Percentiles rank a stretch among this genome's conserved stretches.
phyloP scores from a whole-genome alignment of 805 yeast genomes.

The Monosporozyma aquatica region DNA sequence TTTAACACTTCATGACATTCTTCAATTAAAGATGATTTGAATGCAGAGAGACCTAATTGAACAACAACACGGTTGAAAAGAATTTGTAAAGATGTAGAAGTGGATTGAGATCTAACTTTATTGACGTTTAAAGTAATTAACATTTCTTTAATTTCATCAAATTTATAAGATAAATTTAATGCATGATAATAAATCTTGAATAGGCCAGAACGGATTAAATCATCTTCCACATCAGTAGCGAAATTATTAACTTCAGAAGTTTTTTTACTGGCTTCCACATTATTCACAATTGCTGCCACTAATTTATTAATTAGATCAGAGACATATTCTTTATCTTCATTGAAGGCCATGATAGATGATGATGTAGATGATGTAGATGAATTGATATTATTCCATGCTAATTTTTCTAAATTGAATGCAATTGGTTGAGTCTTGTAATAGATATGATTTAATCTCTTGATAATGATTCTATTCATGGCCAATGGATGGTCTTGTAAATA shows the following conservation, averaged over 20 bases:
- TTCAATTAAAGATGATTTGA: slow-evolving; percentile 75
- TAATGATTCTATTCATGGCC: slow-evolving; percentile 50
- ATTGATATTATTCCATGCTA: slow-evolving; percentile 58
- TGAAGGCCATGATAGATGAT: slow-evolving; percentile 22
- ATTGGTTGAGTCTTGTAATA: slow-evolving; percentile 84
- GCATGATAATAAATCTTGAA: slow-evolving; percentile 87
- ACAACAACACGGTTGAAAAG: slow-evolving; percentile 91
- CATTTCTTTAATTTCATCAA: slow-evolving; percentile 66
- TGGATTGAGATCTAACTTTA: slow-evolving; percentile 31
- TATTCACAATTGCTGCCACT: slow-evolving; percentile 2
- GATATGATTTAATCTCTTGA: slow-evolving; percentile 82
- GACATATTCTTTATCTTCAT: slow-evolving; percentile 34
- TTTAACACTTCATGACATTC: slow-evolving; percentile 82
- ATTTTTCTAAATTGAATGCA: slow-evolving; percentile 55
- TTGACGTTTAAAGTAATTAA: slow-evolving; percentile 75
- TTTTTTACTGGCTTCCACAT: slow-evolving; percentile 35
- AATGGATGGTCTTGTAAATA: slow-evolving; percentile 50
- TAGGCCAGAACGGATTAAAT: slow-evolving; percentile 76
- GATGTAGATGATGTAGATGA: slow-evolving; percentile 19
- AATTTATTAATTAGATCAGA: slow-evolving; percentile 55
- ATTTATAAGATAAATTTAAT: slow-evolving; percentile 69
- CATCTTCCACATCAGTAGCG: slow-evolving; percentile 32
- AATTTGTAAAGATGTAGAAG: slow-evolving; percentile 82
- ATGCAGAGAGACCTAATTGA: slow-evolving; percentile 92
- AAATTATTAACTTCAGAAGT: slow-evolving; percentile 55